These are phyloP conservation scores for Cucurbita maxima DNA, from an alignment of 306 rosid genomes.

Conservation along the genomic window DNA sequence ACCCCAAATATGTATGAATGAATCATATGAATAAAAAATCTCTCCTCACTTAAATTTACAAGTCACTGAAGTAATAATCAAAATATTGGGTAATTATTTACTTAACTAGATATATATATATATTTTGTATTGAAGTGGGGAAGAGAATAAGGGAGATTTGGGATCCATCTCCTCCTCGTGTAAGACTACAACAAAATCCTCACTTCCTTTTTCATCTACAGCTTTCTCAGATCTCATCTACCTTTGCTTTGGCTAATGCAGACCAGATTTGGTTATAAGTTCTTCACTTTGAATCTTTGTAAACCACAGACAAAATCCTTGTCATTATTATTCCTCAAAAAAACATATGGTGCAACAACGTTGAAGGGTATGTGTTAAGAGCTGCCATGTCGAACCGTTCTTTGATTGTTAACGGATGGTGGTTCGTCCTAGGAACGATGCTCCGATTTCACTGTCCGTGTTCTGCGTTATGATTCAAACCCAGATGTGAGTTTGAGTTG, in stretches of 20 bases:
- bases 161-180: too few relatives aligned
- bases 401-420: slow-evolving; percentile 41
- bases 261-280: not conserved
- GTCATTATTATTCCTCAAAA: slow-evolving; percentile 1
- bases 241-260: not conserved
- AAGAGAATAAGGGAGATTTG: slow-evolving; percentile 3
- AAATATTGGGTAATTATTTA: slow-evolving; percentile 6
- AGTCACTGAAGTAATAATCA: not conserved
- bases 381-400: not conserved
- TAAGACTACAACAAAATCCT: too few relatives aligned
- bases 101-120: not conserved
- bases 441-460: slow-evolving; percentile 86
- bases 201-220: not conserved
- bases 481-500: not conserved
- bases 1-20: slow-evolving; percentile 2
- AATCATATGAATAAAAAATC: slow-evolving; percentile 2
- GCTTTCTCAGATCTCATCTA: slow-evolving; percentile 6
- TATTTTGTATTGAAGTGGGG: slow-evolving; percentile 1
- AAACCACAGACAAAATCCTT: slow-evolving; percentile 7
- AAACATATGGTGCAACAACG: not conserved
- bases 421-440: slow-evolving; percentile 86
- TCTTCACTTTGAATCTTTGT: not conserved
- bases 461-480: slow-evolving; percentile 42
- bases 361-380: slow-evolving; percentile 8
- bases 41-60: slow-evolving; percentile 7